A percentile compares a stretch with the other conserved stretches of the same genome.
These are phyloP conservation scores for Rhizoclosmatium sp. DNA, from an alignment of 192 early-diverging fungal species.

Conservation along the genomic window DNA sequence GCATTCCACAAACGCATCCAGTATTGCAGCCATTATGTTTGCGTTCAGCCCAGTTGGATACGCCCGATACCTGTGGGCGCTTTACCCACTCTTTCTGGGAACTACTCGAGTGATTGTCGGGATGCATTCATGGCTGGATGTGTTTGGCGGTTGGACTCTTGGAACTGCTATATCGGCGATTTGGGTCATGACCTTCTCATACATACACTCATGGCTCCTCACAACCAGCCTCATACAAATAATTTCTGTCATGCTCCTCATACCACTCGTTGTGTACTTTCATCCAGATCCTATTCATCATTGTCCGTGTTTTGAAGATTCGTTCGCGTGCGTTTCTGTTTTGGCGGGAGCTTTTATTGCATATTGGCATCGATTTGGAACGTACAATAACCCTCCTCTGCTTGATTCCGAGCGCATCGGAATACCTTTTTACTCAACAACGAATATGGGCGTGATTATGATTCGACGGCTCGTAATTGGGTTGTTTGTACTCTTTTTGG, in stretches of 20 bases:
- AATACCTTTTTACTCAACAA: too few relatives aligned
- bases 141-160: constrained; percentile 73
- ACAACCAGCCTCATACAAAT: neutral
- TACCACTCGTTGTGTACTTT: constrained; percentile 36
- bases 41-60: constrained; percentile 43
- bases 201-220: neutral
- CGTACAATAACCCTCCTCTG: too few relatives aligned
- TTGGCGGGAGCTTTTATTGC: constrained; percentile 51
- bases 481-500: too few relatives aligned
- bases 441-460: too few relatives aligned
- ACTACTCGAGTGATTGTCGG: constrained; percentile 84
- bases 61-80: constrained; percentile 15
- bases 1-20: constrained; percentile 83
- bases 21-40: constrained; percentile 50
- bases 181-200: constrained; percentile 52
- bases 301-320: constrained; percentile 81
- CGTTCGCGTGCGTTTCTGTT: constrained; percentile 70
- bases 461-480: too few relatives aligned
- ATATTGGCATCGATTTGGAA: too few relatives aligned
- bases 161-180: constrained; percentile 65
- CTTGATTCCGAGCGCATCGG: too few relatives aligned
- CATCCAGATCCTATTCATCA: constrained; percentile 74
- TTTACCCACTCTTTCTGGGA: constrained; percentile 70
- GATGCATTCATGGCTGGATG: constrained; percentile 85
- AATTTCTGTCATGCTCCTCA: constrained; percentile 3